phyloP scores from a whole-genome alignment of 2,329 filamentous ascomycete species.

The Penicillium freii region DNA sequence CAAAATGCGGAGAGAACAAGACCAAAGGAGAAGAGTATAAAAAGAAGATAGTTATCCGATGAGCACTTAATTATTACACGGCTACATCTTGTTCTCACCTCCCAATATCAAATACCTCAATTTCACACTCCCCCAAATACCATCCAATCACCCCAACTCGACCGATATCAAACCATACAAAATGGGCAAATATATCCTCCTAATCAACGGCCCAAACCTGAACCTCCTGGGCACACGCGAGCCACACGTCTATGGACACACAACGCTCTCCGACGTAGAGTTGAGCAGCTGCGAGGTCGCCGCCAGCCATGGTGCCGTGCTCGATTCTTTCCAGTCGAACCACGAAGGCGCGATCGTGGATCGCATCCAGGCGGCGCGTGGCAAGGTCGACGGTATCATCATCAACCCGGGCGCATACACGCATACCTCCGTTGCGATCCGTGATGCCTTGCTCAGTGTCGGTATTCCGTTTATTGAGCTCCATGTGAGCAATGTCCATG shows the following conservation, averaged over 20 bases:
- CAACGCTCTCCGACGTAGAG: conserved; percentile 64
- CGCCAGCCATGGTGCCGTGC: conserved; percentile 45
- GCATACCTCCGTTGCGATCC: conserved; percentile 71
- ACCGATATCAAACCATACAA: conserved; percentile 1
- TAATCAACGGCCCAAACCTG: conserved; percentile 80
- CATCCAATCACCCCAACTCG: not conserved
- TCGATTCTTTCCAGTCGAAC: conserved; percentile 71
- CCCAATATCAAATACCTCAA: not conserved
- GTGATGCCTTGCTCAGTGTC: conserved; percentile 70
- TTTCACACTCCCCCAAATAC: not conserved
- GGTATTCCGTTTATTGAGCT: conserved; percentile 72
- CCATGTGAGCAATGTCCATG: conserved; percentile 74
- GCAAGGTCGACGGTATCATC: conserved; percentile 58
- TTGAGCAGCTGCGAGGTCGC: conserved; percentile 52
- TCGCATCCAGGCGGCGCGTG: conserved; percentile 66
- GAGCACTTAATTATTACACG: not conserved
- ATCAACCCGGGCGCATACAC: conserved; percentile 76
- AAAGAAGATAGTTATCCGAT: conserved; percentile 4
- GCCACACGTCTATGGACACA: conserved; percentile 69
- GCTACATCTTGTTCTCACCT: not conserved
- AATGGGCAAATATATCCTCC: conserved; percentile 55
- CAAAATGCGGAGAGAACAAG: conserved; percentile 13
- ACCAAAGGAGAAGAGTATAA: not conserved
- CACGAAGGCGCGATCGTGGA: conserved; percentile 73
- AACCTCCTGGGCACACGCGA: conserved; percentile 76